These are phyloP conservation scores for Nigrospora sphaerica DNA, from an alignment of 2,329 filamentous ascomycete genomes.

Conservation along the genomic window DNA sequence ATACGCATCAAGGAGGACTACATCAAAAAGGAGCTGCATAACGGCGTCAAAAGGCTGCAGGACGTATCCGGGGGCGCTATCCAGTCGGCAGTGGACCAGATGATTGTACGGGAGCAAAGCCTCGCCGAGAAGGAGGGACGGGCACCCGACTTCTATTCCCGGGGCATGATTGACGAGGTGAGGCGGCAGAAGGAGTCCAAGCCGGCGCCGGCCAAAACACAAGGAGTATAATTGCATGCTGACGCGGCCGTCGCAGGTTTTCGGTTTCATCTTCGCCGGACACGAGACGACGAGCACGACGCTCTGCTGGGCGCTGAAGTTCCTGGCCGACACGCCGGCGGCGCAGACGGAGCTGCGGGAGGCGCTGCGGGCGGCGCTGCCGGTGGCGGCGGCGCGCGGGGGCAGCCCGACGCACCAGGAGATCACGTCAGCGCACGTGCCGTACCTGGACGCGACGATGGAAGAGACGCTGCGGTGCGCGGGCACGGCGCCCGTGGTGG, in stretches of 20 bases:
- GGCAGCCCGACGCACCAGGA: constrained; percentile 7
- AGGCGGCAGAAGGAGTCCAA: not conserved
- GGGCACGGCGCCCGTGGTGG: constrained; percentile 3
- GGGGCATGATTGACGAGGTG: not conserved
- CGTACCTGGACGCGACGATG: constrained; percentile 11
- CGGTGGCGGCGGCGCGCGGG: constrained; percentile 1
- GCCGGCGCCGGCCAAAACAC: not conserved
- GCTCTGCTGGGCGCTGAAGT: constrained; percentile 1
- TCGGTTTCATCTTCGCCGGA: constrained; percentile 1
- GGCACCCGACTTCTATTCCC: not conserved
- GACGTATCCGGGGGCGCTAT: not conserved
- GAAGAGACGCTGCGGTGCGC: constrained; percentile 7
- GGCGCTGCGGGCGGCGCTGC: constrained; percentile 1
- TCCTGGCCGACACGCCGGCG: not conserved
- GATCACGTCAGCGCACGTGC: constrained; percentile 6
- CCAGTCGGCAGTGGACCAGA: no score
- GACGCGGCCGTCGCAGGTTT: no score
- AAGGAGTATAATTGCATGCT: no score
- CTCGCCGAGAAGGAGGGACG: not conserved
- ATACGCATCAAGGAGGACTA: not conserved
- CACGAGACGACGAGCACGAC: constrained; percentile 2
- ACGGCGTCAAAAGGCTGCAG: not conserved
- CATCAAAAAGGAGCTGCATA: not conserved
- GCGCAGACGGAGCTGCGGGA: constrained; percentile 7
- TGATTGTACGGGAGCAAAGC: not conserved